Conservation (phyloP, 208 protist species). For the Leishmania arabica region DNA sequence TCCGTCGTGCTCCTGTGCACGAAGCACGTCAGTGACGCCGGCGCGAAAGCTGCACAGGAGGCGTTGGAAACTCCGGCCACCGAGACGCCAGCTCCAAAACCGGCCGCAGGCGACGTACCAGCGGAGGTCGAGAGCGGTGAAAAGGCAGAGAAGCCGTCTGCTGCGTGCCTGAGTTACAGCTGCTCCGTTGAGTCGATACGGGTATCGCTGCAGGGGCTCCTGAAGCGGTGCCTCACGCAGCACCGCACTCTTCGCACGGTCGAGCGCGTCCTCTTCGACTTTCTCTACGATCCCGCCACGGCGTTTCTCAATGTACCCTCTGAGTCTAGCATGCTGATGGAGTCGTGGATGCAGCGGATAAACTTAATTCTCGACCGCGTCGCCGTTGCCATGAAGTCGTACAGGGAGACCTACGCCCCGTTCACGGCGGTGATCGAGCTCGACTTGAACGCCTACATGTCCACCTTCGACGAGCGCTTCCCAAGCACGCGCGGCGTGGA, state of each 20-base stretch:
- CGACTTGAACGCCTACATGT: slow-evolving; percentile 74
- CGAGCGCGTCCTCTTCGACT: slow-evolving; percentile 89
- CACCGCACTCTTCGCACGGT: slow-evolving; percentile 89
- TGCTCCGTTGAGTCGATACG: slow-evolving; percentile 62
- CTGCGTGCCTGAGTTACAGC: slow-evolving; percentile 52
- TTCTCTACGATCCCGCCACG: slow-evolving; percentile 87
- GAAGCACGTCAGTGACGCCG: slow-evolving; percentile 5
- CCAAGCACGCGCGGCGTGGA: slow-evolving; percentile 71
- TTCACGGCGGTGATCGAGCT: slow-evolving; percentile 81
- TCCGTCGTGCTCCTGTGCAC: slow-evolving; percentile 59
- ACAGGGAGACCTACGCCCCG: slow-evolving; percentile 69
- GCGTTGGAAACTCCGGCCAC: not conserved
- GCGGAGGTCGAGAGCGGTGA: not conserved
- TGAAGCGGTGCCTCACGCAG: slow-evolving; percentile 73
- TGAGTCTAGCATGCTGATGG: slow-evolving; percentile 50
- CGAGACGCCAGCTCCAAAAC: no score
- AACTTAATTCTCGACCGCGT: slow-evolving; percentile 55
- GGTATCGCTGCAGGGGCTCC: slow-evolving; percentile 56
- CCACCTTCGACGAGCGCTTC: slow-evolving; percentile 71
- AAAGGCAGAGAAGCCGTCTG: not conserved
- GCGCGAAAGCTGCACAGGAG: not conserved
- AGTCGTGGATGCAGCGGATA: slow-evolving; percentile 60
- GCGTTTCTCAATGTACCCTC: slow-evolving; percentile 67
- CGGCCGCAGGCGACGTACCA: not conserved
- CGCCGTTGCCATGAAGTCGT: slow-evolving; percentile 57